phyloP scores from a whole-genome alignment of 306 rosid species.

The Medicago truncatula region DNA sequence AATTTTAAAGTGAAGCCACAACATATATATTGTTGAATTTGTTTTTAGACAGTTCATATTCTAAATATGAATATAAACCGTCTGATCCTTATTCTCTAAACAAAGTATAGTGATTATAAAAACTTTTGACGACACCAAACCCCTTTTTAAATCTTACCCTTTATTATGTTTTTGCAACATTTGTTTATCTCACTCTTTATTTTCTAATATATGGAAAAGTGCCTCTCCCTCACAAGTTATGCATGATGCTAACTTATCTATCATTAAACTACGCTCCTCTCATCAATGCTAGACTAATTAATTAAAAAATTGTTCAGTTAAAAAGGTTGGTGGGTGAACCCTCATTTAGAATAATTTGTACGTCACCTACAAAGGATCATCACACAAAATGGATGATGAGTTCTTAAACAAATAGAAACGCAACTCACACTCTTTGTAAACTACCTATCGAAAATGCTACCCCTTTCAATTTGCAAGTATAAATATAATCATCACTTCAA shows the following conservation, averaged over 20 bases:
- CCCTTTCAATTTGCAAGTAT: slow-evolving; percentile 37
- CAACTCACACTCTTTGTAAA: slow-evolving; percentile 59
- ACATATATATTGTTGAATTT: background rate
- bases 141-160: background rate
- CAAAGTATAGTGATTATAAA: background rate
- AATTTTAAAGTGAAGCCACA: background rate
- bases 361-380: slow-evolving; percentile 57
- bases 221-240: slow-evolving; percentile 17
- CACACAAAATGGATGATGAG: slow-evolving; percentile 63
- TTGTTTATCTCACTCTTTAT: background rate
- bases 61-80: background rate
- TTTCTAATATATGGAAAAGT: background rate
- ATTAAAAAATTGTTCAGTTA: slow-evolving; percentile 38
- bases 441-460: slow-evolving; percentile 18
- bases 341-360: slow-evolving; percentile 25
- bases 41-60: background rate
- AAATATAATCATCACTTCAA: slow-evolving; percentile 45
- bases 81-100: background rate
- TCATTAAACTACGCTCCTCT: slow-evolving; percentile 17
- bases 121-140: background rate
- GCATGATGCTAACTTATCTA: slow-evolving; percentile 25
- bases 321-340: slow-evolving; percentile 42
- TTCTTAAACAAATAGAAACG: slow-evolving; percentile 44
- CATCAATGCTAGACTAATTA: slow-evolving; percentile 1
- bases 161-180: background rate